Evolutionary conservation across 345 rosid species (phyloP).

Genomic region (Eucalyptus marginata): DNA sequence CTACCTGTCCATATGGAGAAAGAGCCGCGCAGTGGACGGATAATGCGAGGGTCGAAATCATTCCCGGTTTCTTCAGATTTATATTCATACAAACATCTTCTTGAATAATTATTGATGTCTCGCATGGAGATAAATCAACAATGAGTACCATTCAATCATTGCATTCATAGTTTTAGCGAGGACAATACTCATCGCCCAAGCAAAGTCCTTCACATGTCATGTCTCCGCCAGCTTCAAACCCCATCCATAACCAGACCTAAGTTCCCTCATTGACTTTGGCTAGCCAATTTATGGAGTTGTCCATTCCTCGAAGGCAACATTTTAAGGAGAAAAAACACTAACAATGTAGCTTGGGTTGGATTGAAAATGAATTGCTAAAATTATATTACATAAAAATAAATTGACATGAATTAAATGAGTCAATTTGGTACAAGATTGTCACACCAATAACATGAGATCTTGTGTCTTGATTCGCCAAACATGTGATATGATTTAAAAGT

Average conservation of each 20-base stretch:
- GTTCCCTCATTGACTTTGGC: background rate
- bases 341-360: background rate
- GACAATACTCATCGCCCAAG: background rate
- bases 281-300: background rate
- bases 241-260: background rate
- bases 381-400: background rate
- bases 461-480: background rate
- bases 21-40: too few species aligned
- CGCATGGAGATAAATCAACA: too few species aligned
- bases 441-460: background rate
- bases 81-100: too few species aligned
- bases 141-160: background rate
- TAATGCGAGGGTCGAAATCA: too few species aligned
- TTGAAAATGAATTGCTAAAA: background rate
- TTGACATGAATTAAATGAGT: background rate
- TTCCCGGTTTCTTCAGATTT: too few species aligned
- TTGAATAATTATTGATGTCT: too few species aligned
- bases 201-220: background rate
- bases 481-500: background rate
- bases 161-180: background rate
- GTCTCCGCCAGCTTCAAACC: background rate
- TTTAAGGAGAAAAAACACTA: background rate
- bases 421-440: background rate
- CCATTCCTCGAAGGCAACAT: background rate
- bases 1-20: too few species aligned